Base-by-base conservation (phyloP, 805 yeast species). In the Zygosaccharomyces lentus region DNA sequence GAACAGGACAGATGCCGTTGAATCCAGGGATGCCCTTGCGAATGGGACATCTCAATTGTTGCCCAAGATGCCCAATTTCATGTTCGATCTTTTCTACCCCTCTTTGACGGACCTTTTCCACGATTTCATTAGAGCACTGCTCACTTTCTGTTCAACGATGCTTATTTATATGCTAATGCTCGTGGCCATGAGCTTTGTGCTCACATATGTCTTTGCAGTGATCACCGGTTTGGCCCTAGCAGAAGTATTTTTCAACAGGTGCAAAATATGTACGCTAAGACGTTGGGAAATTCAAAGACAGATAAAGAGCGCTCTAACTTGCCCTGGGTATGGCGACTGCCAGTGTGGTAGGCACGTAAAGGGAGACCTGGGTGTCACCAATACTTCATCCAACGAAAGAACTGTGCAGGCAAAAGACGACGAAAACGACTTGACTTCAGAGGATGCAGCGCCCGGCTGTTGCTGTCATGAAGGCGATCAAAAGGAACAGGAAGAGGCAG, bases 101-200 rank as follows among this genome's bases (percentile, higher is more conserved):
- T 54, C 62, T 6, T 47, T 54, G 36, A 53, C 49, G 15, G 65
- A 59, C 21, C 48, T 64, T 16, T 51, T 48, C 13, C 66, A 65
- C 34, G 88, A 85, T 65, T 37, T 74, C 3, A 69, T 82, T 6
- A 70, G 91, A 55, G 64, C 82, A 13, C 29, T 74, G 0, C 52
- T 85, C 19, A 74, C 81, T 9, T 80, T 85, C 51, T 60, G 78
- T 13, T 77, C 85, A 2, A 83, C 85, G 16, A 70, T 84, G 73
- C 59, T 85, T 40, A 82, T 84, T 9, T 85, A 81, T 59, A 82
- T 82, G 29, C 65, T 85, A 56, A 85, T 85, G 95, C 73, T 85
- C 67, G 89, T 81, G 12, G 84, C 84, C 5, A 85, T 85, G 95
- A 72, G 84, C 34, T 84, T 72, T 59, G 75, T 83, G 7, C 54